phyloP scores from a whole-genome alignment of 2,329 filamentous ascomycete species.

The Niveomyces coronatus region DNA sequence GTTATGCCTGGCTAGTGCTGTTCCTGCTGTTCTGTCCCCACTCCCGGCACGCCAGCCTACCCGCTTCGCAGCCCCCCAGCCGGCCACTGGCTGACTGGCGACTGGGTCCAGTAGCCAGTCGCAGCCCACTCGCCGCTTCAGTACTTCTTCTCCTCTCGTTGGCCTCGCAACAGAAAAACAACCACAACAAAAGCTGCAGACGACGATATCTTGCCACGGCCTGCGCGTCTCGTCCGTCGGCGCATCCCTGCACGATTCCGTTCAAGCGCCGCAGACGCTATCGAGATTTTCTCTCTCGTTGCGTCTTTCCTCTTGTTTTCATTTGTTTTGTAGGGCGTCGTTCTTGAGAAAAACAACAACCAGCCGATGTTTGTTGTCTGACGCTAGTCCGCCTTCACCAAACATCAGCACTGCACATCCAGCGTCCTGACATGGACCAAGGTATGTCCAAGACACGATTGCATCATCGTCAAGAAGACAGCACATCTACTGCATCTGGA shows the following conservation, averaged over 20 bases:
- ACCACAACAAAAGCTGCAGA: slow-evolving; percentile 27
- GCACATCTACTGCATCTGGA: slow-evolving; percentile 15
- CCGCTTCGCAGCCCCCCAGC: background rate
- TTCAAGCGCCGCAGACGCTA: slow-evolving; percentile 7
- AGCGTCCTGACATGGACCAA: slow-evolving; percentile 23
- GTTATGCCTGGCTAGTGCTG: slow-evolving; percentile 3
- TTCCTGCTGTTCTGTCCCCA: slow-evolving; percentile 1
- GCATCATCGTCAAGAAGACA: background rate
- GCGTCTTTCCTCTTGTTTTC: background rate
- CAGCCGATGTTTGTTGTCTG: slow-evolving; percentile 32
- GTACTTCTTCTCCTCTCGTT: slow-evolving; percentile 27
- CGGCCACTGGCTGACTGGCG: background rate
- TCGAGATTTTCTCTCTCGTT: slow-evolving; percentile 11
- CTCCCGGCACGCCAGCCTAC: slow-evolving; percentile 7
- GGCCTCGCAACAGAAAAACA: slow-evolving; percentile 35
- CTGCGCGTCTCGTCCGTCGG: slow-evolving; percentile 16
- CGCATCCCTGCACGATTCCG: slow-evolving; percentile 12
- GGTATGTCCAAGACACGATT: slow-evolving; percentile 18
- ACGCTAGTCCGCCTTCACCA: slow-evolving; percentile 20
- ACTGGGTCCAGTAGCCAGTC: background rate
- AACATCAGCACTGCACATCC: slow-evolving; percentile 18
- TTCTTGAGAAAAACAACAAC: slow-evolving; percentile 16
- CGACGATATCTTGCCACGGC: slow-evolving; percentile 19
- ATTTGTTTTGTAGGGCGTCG: slow-evolving; percentile 2
- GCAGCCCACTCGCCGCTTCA: slow-evolving; percentile 11